Conservation (phyloP, 1,284 basidiomycete species). For the Puccinia coronata region DNA sequence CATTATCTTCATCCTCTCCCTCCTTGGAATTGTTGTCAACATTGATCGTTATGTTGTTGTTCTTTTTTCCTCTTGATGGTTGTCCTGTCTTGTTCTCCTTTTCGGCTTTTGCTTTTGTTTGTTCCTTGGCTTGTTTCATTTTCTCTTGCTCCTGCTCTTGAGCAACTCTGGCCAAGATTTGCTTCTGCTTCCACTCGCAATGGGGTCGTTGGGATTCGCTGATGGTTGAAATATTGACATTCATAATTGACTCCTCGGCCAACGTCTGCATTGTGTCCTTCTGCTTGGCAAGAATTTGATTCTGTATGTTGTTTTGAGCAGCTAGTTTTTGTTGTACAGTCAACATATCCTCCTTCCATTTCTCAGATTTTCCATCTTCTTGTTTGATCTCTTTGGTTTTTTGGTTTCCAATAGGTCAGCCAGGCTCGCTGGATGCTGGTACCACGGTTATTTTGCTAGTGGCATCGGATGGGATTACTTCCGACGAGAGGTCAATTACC, state of each 20-base stretch:
- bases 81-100: background rate
- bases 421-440: background rate
- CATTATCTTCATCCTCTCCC: too few relatives aligned
- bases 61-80: background rate
- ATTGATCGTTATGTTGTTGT: too few relatives aligned
- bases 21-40: too few relatives aligned
- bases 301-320: background rate
- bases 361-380: background rate
- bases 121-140: background rate
- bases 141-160: background rate
- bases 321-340: too few relatives aligned
- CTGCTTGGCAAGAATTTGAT: background rate
- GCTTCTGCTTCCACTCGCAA: background rate
- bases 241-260: background rate
- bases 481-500: background rate
- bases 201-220: background rate
- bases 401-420: background rate
- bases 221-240: background rate
- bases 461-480: background rate
- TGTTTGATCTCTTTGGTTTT: background rate
- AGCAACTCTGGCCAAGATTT: background rate
- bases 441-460: background rate
- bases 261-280: background rate
- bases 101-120: background rate
- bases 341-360: background rate